Evolutionary conservation across 805 yeast genomes (phyloP), one percentile per base, ranked within the genome.

Genomic region (Saturnispora halmiae): DNA sequence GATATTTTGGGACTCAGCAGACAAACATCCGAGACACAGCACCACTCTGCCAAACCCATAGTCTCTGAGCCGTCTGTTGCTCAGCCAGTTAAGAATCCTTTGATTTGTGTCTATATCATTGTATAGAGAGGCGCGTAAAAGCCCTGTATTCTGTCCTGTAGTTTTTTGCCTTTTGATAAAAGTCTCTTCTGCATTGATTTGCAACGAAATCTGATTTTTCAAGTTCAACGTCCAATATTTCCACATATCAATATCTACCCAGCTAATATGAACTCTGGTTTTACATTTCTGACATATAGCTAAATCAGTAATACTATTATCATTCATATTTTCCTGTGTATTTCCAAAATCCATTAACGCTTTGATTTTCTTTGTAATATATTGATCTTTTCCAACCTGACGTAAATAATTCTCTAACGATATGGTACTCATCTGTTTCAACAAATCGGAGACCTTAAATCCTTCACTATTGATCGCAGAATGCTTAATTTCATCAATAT

Each of bases 201-300:
- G n/a, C n/a, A n/a, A n/a, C n/a, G n/a, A n/a, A n/a, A n/a, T n/a
- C n/a, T n/a, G n/a, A n/a, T n/a, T n/a, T n/a, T n/a, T 36, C 10
- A 49, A 13, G 13, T 51, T 45, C 32, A 46, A 44, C 38, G 51
- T 38, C 6, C 40, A 41, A n/a, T 36, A 42, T 2, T 28, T 14
- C 38, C 43, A 46, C 25, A 52, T 33, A 40, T 58, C 65, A 31
- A 70, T 53, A 30, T 65, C 63, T 44, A 72, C 57, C 63, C 73
- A 73, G 42, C 66, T 67, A 50, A 68, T 70, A 15, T 70, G 65
- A 15, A 72, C 63, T 41, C 63, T 61, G 3, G 78, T 66, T 41
- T 70, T 66, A 50, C 80, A 75, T 20, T 61, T 57, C 31, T 59
- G 66, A 53, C 80, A 75, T 25, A 50, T 47, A 21, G 25, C 48